Evolutionary conservation across 2,329 filamentous ascomycete species (phyloP).

Genomic region (Cercospora nicotianae): DNA sequence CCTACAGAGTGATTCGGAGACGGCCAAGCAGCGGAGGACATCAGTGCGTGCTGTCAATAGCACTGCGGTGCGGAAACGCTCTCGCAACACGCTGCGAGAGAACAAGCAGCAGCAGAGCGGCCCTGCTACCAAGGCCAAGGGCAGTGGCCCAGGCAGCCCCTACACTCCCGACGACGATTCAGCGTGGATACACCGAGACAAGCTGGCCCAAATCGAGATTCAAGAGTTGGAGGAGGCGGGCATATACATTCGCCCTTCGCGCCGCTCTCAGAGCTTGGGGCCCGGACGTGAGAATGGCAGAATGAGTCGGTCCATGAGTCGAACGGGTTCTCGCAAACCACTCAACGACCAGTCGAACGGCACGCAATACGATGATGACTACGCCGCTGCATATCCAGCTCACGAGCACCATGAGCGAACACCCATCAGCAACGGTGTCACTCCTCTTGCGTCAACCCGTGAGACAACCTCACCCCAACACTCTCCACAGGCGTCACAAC

Average conservation of each 20-base stretch:
- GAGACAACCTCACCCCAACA: background rate
- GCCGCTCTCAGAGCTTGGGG: constrained; percentile 49
- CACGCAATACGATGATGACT: constrained; percentile 26
- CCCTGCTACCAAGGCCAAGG: constrained; percentile 8
- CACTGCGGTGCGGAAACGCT: constrained; percentile 32
- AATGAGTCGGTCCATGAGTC: constrained; percentile 41
- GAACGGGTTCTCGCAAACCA: constrained; percentile 25
- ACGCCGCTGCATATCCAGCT: constrained; percentile 27
- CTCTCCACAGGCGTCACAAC: constrained; percentile 27
- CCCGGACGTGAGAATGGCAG: constrained; percentile 44
- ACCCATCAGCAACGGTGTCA: background rate
- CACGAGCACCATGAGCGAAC: constrained; percentile 29
- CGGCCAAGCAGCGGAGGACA: constrained; percentile 27
- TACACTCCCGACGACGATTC: constrained; percentile 53
- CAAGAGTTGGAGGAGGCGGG: constrained; percentile 78
- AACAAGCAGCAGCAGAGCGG: constrained; percentile 20
- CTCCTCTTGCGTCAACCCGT: constrained; percentile 6
- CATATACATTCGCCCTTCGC: constrained; percentile 59
- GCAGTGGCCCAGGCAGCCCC: background rate
- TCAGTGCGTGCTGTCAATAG: constrained; percentile 28
- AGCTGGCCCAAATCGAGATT: constrained; percentile 77
- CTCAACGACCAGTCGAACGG: constrained; percentile 27
- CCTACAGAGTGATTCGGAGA: constrained; percentile 33
- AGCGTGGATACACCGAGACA: constrained; percentile 85
- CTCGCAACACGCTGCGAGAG: constrained; percentile 31